Evolutionary conservation across 306 rosid species (phyloP).

Genomic region (Arachis hypogaea): DNA sequence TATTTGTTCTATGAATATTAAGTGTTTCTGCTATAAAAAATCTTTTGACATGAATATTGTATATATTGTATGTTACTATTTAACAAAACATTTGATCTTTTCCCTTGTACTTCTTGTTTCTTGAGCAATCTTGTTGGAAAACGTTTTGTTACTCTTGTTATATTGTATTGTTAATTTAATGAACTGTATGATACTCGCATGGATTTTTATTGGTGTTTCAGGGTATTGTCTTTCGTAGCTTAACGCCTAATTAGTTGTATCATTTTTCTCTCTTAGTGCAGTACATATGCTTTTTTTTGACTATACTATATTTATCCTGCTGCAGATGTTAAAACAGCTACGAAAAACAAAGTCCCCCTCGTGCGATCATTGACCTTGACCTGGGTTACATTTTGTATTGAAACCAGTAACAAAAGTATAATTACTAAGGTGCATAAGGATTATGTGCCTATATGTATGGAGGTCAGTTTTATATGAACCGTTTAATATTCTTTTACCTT

Average conservation of each 20-base stretch:
- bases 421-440: slow-evolving; percentile 89
- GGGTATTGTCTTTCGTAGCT: slow-evolving; percentile 16
- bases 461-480: slow-evolving; percentile 63
- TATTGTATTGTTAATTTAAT: slow-evolving; percentile 6
- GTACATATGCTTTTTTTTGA: slow-evolving; percentile 34
- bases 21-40: slow-evolving; percentile 9
- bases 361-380: slow-evolving; percentile 85
- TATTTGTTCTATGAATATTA: slow-evolving; percentile 12
- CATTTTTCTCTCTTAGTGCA: not conserved
- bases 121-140: slow-evolving; percentile 10
- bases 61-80: not conserved
- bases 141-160: not conserved
- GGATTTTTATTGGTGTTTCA: not conserved
- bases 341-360: slow-evolving; percentile 96
- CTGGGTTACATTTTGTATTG: slow-evolving; percentile 94
- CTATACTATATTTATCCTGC: slow-evolving; percentile 37
- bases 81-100: not conserved
- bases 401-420: slow-evolving; percentile 80
- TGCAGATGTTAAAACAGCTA: slow-evolving; percentile 82
- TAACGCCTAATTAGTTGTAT: slow-evolving; percentile 1
- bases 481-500: slow-evolving; percentile 1
- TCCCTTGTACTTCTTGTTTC: slow-evolving; percentile 8
- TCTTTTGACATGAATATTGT: slow-evolving; percentile 7
- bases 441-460: slow-evolving; percentile 96
- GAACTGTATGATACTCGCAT: not conserved